Base-by-base conservation (phyloP, 1,139 yeast species). In the Candida frijolesensis region DNA sequence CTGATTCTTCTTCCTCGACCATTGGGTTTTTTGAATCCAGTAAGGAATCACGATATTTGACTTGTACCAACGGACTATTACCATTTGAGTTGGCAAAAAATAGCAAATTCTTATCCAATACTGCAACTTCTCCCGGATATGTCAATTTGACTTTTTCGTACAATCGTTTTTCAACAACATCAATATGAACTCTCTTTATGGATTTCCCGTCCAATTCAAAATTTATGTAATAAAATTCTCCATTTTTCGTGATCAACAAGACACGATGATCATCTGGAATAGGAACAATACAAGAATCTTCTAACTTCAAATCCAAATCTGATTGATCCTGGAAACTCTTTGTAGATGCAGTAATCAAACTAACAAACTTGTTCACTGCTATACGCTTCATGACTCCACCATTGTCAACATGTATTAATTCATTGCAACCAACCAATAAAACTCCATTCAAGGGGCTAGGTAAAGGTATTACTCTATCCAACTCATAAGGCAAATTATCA, bases 351-450 rank as follows among this genome's bases (percentile, higher is more conserved):
- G 92, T 81, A 40, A 76, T 74, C 30, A 74, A 70, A 1, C 75
- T 60, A 14, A 84, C 80, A 58, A 70, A 86, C 51, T 75, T 71
- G 62, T 89, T 89, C 5, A 87, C 83, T 1, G 87, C 85, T 1
- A 87, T 72, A 38, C 92, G 87, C 58, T 83, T 80, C 1, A 79
- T 66, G 25, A 87, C 80, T 9, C 97, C 97, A 2, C 95, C 85
- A 47, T 89, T 84, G 62, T 91, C 97, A 19, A 91, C 79, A 64
- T 89, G 95, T 15, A 90, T 71, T 14, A 92, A 60, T 57, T 87
- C 90, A 63, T 92, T 91, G 30, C 87, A 79, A 1, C 97, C 97
- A 8, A 89, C 51, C 18, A 91, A 66, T 14, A 91, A 70, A 42
- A 86, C 75, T 1, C 96, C 96, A 53, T 87, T 88, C 44, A 88